Conservation (phyloP, 108 stramenopile species). For the Cyclotella cryptica region DNA sequence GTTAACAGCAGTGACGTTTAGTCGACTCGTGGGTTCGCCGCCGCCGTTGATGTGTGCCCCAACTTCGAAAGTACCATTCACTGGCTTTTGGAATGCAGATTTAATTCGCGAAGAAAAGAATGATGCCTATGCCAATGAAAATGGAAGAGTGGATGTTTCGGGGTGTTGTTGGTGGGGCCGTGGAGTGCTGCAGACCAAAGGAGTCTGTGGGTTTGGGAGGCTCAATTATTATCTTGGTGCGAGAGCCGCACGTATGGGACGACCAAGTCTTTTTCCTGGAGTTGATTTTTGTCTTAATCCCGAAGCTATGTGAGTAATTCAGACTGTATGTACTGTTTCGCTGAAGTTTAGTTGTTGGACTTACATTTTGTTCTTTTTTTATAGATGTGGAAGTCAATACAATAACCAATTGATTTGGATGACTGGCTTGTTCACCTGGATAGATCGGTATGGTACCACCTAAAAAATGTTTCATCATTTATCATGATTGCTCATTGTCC, state of each 20-base stretch:
- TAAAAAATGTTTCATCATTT: neutral
- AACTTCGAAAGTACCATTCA: slow-evolving; percentile 17
- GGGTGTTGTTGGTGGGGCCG: slow-evolving; percentile 59
- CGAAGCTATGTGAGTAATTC: slow-evolving; percentile 22
- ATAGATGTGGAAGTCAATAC: slow-evolving; percentile 17
- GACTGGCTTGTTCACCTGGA: slow-evolving; percentile 43
- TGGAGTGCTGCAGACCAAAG: slow-evolving; percentile 50
- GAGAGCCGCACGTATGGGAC: slow-evolving; percentile 24
- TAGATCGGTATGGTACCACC: slow-evolving; percentile 18
- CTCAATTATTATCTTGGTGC: slow-evolving; percentile 48
- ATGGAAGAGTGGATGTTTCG: slow-evolving; percentile 38
- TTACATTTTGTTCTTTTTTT: neutral
- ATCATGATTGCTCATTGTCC: neutral
- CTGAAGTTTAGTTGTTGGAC: no score
- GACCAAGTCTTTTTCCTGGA: slow-evolving; percentile 18
- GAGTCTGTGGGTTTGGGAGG: slow-evolving; percentile 39
- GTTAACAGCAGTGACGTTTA: slow-evolving; percentile 38
- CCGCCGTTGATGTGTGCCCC: slow-evolving; percentile 42
- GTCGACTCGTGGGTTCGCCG: slow-evolving; percentile 19
- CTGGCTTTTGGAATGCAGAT: slow-evolving; percentile 28
- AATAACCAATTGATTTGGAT: slow-evolving; percentile 34
- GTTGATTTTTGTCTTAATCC: slow-evolving; percentile 43
- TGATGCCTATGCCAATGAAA: slow-evolving; percentile 37
- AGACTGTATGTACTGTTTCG: no score
- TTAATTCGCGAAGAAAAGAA: slow-evolving; percentile 22